Evolutionary conservation across 2,329 filamentous ascomycete genomes (phyloP).

Genomic region (Tolypocladium capitatum): DNA sequence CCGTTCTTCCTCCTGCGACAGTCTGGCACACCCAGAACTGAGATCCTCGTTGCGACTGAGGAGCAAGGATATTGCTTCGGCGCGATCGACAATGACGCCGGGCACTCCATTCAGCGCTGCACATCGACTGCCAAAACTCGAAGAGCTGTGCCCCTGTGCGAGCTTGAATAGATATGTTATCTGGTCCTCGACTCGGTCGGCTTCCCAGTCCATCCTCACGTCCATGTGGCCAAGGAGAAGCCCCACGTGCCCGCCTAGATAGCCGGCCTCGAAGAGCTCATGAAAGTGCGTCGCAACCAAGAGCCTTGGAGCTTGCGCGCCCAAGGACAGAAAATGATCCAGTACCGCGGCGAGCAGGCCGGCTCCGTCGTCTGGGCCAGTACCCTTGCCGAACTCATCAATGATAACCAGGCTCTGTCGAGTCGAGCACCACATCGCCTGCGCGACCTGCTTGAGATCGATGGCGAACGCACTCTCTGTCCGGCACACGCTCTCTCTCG

Average conservation of each 20-base stretch:
- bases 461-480: conserved; percentile 55
- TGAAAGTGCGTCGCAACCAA: conserved; percentile 51
- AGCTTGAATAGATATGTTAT: conserved; percentile 64
- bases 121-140: conserved; percentile 78
- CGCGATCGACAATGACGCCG: conserved; percentile 55
- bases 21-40: conserved; percentile 53
- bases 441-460: conserved; percentile 75
- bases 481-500: conserved; percentile 47
- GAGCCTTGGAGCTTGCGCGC: conserved; percentile 36
- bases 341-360: conserved; percentile 46
- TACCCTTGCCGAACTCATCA: conserved; percentile 75
- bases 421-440: conserved; percentile 63
- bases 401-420: conserved; percentile 70
- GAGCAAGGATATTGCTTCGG: conserved; percentile 58
- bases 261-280: conserved; percentile 57
- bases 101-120: conserved; percentile 80
- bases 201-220: conserved; percentile 43
- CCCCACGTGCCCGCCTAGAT: conserved; percentile 34
- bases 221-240: conserved; percentile 61
- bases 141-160: conserved; percentile 52
- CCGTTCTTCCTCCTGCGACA: conserved; percentile 50
- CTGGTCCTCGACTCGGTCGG: conserved; percentile 41
- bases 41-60: conserved; percentile 64
- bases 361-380: conserved; percentile 42
- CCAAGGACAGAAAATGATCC: conserved; percentile 38